These are phyloP conservation scores for Malassezia sp. DNA, from an alignment of 1,284 basidiomycete species.

Conservation along the genomic window DNA sequence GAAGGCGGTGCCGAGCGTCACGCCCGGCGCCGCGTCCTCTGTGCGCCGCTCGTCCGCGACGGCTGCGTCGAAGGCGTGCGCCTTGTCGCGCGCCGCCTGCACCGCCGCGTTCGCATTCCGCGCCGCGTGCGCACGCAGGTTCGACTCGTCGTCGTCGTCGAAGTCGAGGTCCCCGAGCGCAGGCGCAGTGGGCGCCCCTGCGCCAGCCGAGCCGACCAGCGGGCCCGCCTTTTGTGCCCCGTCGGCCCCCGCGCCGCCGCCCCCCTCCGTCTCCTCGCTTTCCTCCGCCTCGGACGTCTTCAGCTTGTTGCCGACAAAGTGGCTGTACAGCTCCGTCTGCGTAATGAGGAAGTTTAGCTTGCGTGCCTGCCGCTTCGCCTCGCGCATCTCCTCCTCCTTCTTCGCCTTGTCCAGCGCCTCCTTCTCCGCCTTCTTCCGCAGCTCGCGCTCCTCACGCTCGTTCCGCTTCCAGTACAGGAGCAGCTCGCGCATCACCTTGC, in stretches of 20 bases:
- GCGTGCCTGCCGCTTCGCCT: constrained; percentile 84
- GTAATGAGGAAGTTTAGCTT: constrained; percentile 99
- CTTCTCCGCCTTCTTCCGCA: constrained; percentile 84
- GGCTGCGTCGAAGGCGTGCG: constrained; percentile 71
- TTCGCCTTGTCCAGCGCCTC: constrained; percentile 52
- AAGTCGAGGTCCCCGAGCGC: constrained; percentile 74
- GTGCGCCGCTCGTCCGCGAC: constrained; percentile 59
- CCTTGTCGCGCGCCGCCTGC: constrained; percentile 65
- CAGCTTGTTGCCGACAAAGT: constrained; percentile 97
- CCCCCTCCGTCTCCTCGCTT: constrained; percentile 52
- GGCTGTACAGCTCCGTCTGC: constrained; percentile 96
- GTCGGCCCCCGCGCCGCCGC: no score
- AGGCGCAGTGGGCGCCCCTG: constrained; percentile 56
- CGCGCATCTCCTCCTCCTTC: constrained; percentile 89
- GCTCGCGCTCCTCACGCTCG: constrained; percentile 79
- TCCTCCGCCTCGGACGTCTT: constrained; percentile 89
- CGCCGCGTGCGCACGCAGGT: constrained; percentile 75
- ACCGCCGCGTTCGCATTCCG: constrained; percentile 84
- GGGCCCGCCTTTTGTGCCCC: constrained; percentile 22
- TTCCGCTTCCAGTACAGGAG: constrained; percentile 96
- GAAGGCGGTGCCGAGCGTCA: constrained; percentile 37
- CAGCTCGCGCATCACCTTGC: constrained; percentile 70
- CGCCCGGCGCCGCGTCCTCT: constrained; percentile 32
- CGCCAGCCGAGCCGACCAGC: constrained; percentile 44
- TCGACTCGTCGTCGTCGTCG: constrained; percentile 85